Conservation (phyloP, 1,284 basidiomycete species). For the Rhodotorula sp. region DNA sequence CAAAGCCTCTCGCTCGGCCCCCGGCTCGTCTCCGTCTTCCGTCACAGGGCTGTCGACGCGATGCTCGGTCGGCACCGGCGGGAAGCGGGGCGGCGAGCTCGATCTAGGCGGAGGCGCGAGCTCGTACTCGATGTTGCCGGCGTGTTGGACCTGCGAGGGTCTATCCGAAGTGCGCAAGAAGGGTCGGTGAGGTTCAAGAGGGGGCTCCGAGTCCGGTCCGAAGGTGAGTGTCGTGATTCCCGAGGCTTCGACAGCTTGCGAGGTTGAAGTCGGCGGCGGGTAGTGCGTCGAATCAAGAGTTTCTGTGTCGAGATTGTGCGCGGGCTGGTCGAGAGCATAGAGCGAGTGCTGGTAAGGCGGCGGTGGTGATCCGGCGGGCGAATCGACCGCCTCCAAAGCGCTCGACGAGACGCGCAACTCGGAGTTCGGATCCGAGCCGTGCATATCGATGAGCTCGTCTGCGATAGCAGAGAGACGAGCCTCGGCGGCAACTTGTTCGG, state of each 20-base stretch:
- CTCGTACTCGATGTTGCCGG: neutral
- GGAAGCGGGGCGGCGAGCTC: slow-evolving; percentile 11
- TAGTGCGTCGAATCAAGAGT: too few species aligned
- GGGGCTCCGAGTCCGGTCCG: neutral
- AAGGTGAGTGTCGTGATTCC: neutral
- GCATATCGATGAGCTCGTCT: neutral
- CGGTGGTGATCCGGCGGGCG: too few species aligned
- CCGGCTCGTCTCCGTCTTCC: neutral
- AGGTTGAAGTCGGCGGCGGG: too few species aligned
- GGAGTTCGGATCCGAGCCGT: neutral
- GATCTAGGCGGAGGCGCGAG: slow-evolving; percentile 19
- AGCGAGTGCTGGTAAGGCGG: too few species aligned
- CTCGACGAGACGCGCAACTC: neutral
- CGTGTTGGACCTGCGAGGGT: neutral
- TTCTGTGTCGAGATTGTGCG: too few species aligned
- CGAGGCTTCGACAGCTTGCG: too few species aligned
- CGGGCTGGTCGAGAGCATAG: too few species aligned
- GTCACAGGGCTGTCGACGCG: slow-evolving; percentile 11
- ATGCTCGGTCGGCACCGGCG: neutral
- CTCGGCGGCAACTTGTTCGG: neutral
- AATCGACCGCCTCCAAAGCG: neutral
- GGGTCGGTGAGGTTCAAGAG: neutral
- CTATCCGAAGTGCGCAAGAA: neutral
- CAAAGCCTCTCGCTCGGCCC: neutral
- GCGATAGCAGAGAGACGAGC: neutral